These are phyloP conservation scores for Citrullus colocynthis DNA, from an alignment of 306 rosid species.

Conservation along the genomic window DNA sequence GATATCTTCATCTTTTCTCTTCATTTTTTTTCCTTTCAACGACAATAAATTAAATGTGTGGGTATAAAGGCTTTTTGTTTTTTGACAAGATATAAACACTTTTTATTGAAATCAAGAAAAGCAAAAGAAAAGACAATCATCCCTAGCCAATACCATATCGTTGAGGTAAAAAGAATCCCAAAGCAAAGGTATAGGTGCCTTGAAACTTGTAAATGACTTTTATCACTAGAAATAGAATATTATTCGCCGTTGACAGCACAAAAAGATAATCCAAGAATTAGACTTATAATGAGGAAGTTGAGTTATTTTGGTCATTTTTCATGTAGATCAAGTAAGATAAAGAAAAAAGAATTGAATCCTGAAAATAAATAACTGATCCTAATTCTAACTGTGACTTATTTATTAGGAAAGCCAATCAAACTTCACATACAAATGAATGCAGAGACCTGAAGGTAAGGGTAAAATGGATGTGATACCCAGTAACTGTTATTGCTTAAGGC, in stretches of 20 bases:
- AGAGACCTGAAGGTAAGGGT: not conserved
- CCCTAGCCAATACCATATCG: not conserved
- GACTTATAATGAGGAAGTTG: not conserved
- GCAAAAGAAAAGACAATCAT: not conserved
- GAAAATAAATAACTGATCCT: not conserved
- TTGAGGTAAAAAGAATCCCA: not conserved
- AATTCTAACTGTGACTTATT: not conserved
- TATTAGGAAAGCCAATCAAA: not conserved
- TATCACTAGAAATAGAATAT: not conserved
- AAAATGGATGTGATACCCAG: not conserved
- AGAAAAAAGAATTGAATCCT: not conserved
- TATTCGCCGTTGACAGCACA: not conserved
- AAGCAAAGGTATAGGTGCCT: not conserved
- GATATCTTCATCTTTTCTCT: not conserved
- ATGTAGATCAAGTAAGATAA: not conserved
- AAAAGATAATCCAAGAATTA: not conserved
- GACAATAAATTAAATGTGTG: not conserved
- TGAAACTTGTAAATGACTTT: not conserved
- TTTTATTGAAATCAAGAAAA: not conserved
- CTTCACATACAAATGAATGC: not conserved
- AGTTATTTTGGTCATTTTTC: not conserved
- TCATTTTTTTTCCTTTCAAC: not conserved
- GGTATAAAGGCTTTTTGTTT: too few species aligned
- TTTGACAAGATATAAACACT: not conserved
- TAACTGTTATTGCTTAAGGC: not conserved